Evolutionary conservation across 2,329 filamentous ascomycete species (phyloP), one percentile per base, ranked within the genome.

Genomic region (Neofusicoccum laricinum): DNA sequence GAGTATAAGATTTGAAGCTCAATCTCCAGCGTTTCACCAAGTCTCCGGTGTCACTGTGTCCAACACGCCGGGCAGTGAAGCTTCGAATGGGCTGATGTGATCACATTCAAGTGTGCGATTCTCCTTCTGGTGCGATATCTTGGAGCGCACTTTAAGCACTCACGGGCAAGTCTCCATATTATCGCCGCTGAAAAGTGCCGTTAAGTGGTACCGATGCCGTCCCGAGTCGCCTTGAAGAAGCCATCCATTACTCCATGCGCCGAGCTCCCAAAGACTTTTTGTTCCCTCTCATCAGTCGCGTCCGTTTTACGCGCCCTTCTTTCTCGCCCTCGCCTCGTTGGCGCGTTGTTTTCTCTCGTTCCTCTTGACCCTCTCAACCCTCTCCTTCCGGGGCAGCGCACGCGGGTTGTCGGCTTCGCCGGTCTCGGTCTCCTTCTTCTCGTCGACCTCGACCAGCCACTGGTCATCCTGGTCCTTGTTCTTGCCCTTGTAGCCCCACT

Each of bases 401-500:
- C 85, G 86, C 65, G 70, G 69, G 68, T 80, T 77, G 6, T 86
- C 87, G 68, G 88, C 84, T 77, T 90, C 86, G 67, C 78, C 80
- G 43, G 81, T 84, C 79, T 91, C 89, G 74, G 86, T 87, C 76
- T 89, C 86, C 70, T 79, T 80, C 76, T 82, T 82, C 69, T 90
- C 86, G 74, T 97, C 90, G 62, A 99, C 89, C 85, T 98, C 95
- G 65, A 97, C 92, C 70, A 97, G 82, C 91, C 93, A 96, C 73
- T 96, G 89, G 68, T 87, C 84, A 78, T 96, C 89, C 19, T 86
- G 90, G 67, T 88, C 88, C 83, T 95, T 94, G 78, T 95, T 95
- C 77, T 91, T 88, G 66, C 90, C 93, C 81, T 94, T 90, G 81
- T 95, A 97, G 0, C 95, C 95, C 92, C 94, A 99, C 79, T 93